These are phyloP conservation scores for Lolium perenne DNA, from an alignment of 176 grass and related monocot genomes.

Conservation along the genomic window DNA sequence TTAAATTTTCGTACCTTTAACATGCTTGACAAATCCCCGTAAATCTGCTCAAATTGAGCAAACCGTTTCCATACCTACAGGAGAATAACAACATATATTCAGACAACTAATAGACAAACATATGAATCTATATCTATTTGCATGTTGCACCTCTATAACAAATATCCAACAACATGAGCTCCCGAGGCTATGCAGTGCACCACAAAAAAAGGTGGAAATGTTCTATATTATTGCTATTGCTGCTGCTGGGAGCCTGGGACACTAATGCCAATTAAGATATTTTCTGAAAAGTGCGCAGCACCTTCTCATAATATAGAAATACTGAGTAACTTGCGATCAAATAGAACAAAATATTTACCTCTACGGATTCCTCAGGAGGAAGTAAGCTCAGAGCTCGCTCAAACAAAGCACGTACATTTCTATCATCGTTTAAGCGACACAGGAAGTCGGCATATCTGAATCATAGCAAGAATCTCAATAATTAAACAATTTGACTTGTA, in stretches of 20 bases:
- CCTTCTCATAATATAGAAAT: constrained; percentile 19
- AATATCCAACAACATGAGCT: constrained; percentile 30
- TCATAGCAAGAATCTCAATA: constrained; percentile 43
- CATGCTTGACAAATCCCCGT: constrained; percentile 93
- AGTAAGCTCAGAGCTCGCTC: constrained; percentile 94
- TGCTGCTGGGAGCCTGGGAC: not conserved
- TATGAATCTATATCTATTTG: constrained; percentile 39
- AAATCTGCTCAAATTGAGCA: constrained; percentile 83
- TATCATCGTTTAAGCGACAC: constrained; percentile 95
- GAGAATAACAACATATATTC: constrained; percentile 40
- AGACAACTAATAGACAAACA: constrained; percentile 43
- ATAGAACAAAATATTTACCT: constrained; percentile 59
- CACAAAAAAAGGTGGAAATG: constrained; percentile 27
- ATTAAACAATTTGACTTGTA: constrained; percentile 1
- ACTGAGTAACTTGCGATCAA: not conserved
- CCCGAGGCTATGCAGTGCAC: not conserved
- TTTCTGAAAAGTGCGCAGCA: constrained; percentile 16
- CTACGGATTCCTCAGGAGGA: constrained; percentile 80
- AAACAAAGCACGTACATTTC: constrained; percentile 98
- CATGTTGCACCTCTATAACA: constrained; percentile 11
- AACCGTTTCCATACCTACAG: constrained; percentile 90
- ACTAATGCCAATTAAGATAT: not conserved
- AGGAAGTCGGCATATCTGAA: constrained; percentile 93
- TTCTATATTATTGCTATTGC: constrained; percentile 7
- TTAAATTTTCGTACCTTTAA: constrained; percentile 68